Conservation (phyloP, 768 basidiomycete genomes). For the Pholiota conissans region DNA sequence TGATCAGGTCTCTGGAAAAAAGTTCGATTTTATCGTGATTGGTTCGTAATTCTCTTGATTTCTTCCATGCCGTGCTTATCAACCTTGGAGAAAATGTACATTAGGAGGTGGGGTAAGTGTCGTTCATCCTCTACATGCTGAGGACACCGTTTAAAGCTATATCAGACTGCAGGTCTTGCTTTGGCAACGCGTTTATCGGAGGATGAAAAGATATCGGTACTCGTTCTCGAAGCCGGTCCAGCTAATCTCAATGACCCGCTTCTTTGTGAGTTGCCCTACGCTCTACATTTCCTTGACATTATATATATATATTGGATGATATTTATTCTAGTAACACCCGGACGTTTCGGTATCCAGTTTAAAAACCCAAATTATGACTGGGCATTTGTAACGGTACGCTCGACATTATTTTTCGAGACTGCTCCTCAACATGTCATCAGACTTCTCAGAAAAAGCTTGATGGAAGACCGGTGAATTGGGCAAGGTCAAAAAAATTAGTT, state of each 20-base stretch:
- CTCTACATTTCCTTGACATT: too few relatives aligned
- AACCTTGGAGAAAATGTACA: too few relatives aligned
- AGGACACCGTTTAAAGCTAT: background rate
- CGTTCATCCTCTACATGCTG: background rate
- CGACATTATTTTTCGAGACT: too few relatives aligned
- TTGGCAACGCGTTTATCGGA: slow-evolving; percentile 29
- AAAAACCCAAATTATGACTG: slow-evolving; percentile 32
- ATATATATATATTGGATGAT: background rate
- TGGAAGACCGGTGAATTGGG: slow-evolving; percentile 25
- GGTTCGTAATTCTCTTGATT: background rate
- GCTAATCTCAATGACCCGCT: slow-evolving; percentile 30
- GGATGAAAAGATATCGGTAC: slow-evolving; percentile 26
- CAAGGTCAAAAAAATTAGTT: slow-evolving; percentile 25
- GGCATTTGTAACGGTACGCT: slow-evolving; percentile 29
- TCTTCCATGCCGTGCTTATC: background rate
- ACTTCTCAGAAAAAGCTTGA: slow-evolving; percentile 23
- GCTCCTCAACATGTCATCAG: too few relatives aligned
- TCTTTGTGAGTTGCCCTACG: background rate
- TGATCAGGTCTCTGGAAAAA: slow-evolving; percentile 22
- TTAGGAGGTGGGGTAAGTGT: slow-evolving; percentile 1
- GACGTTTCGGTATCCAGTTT: background rate
- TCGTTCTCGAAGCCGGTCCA: slow-evolving; percentile 35
- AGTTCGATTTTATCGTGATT: slow-evolving; percentile 32
- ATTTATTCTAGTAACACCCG: background rate
- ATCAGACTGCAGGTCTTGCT: slow-evolving; percentile 21